Evolutionary conservation across 805 yeast genomes (phyloP), one percentile per base, ranked within the genome.

Genomic region (Myxozyma neglecta): DNA sequence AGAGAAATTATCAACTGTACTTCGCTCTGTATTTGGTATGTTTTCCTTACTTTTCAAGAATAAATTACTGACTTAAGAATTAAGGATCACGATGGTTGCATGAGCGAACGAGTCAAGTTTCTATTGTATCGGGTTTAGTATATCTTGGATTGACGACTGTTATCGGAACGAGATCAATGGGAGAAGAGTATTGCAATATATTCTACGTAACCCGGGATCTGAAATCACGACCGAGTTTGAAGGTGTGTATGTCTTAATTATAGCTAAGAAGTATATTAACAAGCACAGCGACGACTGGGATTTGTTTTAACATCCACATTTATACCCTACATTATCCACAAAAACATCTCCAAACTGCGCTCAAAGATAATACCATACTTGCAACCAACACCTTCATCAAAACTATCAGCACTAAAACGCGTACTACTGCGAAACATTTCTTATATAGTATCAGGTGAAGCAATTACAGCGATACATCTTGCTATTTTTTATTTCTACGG

Each of bases 111-210:
- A 81, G 83, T 48, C 89, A 86, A 67, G 77, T 91, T 13, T 76
- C 85, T 0, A 80, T 84, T 0, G 71, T 78, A 1, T 83, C 88
- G 9, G 85, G 85, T 56, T 72, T 86, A 1, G 48, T 86, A 0
- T 93, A 93, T 71, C 77, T 90, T n/a, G 73, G 81, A 1, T 75
- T 89, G 24, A 93, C 97, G 0, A 92, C 97, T 0, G 75, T 88
- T 13, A 61, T 83, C 5, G 93, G 93, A 0, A 83, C 89, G 1
- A 80, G 93, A 57, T 93, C 98, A 0, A 75, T 94, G 34, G 99
- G 99, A 0, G 98, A 93, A 72, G 97, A 93, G 74, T 93, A 93
- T 74, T 91, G 91, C 13, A 97, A 93, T 73, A 75, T 90, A 57
- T 74, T 84, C 7, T 87, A 88, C 70, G 90, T 88, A 32, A 53